Base-by-base conservation (phyloP, 2,329 filamentous ascomycete genomes). In the Colletotrichum tropicicola region DNA sequence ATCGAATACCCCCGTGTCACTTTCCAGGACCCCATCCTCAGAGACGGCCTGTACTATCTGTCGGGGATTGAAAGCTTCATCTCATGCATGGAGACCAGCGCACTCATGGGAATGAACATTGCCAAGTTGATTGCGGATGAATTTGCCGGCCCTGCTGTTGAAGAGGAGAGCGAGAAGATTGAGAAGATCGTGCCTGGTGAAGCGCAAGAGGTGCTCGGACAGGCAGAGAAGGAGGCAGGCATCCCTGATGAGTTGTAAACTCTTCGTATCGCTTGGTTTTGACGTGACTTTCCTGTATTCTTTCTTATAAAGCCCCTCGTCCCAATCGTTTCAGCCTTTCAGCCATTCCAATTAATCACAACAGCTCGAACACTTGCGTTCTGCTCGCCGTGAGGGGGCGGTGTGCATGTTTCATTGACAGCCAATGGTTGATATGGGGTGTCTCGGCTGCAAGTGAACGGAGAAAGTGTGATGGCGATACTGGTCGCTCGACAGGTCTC, bases 11-110 rank as follows among this genome's bases (percentile, higher is more conserved):
- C 95, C 0, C 87, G 94, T 0, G 89, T 94, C 0, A 94, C 92
- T 0, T 99, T 98, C 75, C 93, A 98, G 70, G 91, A 96, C 66
- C 87, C 91, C 3, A 81, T 90, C 67, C 75, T 98, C 3, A 89
- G 87, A 5, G 77, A 85, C 6, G 87, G 88, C 0, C 72, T 95
- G 13, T 96, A 89, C 77, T 91, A 91, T 73, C 91, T 89, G 0
- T 89, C 87, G 10, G 89, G 88, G 3, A 97, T 98, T 44, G 95
- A 98, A 79, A 91, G 91, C 70, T 98, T 99, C 75, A 97, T 98
- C 70, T 96, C 92, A 9, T 97, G 94, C 0, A 98, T 99, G 96
- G 96, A 99, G 82, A 98, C 96, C 6, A 97, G 90, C 75, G 92
- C 93, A 1, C 78, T 98, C 70, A 96, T 96, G 89, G 96, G 96